Conservation (phyloP, 2,329 filamentous ascomycete genomes). For the Colletotrichum sojae region DNA sequence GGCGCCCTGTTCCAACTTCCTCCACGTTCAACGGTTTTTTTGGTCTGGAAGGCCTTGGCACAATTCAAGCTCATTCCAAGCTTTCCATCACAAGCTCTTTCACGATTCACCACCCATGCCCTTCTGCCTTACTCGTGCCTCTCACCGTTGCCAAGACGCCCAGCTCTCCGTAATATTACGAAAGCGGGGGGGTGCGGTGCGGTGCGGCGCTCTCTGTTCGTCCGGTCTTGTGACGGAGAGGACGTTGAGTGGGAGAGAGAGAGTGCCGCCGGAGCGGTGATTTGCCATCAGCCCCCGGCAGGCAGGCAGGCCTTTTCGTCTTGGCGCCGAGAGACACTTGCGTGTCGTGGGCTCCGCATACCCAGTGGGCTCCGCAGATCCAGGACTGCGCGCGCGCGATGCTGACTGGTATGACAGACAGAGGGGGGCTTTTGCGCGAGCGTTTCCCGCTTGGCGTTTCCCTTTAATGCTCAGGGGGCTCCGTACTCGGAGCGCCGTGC, state of each 20-base stretch:
- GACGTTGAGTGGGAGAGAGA: too few species aligned
- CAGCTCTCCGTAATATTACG: too few species aligned
- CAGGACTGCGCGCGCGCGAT: neutral
- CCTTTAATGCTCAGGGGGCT: neutral
- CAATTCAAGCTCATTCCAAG: conserved; percentile 23
- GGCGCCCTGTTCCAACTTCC: neutral
- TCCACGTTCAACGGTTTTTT: conserved; percentile 16
- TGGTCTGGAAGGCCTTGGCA: conserved; percentile 20
- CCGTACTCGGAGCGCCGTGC: too few species aligned
- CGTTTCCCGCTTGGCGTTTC: conserved; percentile 20
- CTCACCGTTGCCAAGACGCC: conserved; percentile 22
- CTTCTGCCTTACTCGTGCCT: conserved; percentile 23
- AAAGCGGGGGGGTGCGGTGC: too few species aligned
- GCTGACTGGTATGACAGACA: neutral
- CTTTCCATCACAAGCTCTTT: too few species aligned
- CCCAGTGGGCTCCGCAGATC: neutral
- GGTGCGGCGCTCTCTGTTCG: too few species aligned
- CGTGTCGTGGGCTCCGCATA: conserved; percentile 16
- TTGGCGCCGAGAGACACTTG: conserved; percentile 23
- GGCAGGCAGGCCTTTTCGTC: neutral
- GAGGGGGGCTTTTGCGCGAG: conserved; percentile 14
- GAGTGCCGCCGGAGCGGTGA: too few species aligned
- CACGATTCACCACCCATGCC: neutral
- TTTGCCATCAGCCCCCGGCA: too few species aligned
- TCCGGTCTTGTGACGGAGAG: too few species aligned